phyloP scores from a whole-genome alignment of 2,329 filamentous ascomycete species.

The Metarhizium anisopliae region DNA sequence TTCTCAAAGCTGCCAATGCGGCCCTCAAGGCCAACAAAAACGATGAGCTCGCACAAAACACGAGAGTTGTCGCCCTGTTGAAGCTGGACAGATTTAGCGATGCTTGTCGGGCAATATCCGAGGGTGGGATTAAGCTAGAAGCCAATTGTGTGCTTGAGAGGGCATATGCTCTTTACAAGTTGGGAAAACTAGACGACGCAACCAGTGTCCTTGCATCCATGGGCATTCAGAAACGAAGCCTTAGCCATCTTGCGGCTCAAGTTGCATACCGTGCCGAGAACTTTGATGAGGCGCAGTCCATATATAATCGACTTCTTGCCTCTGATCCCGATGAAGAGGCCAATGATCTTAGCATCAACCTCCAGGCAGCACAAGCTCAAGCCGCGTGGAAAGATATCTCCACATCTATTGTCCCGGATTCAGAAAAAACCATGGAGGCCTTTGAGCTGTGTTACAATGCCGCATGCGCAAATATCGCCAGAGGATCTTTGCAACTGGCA shows the following conservation, averaged over 20 bases:
- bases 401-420: conserved; percentile 26
- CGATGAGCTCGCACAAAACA: conserved; percentile 54
- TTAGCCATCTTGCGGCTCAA: conserved; percentile 52
- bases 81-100: conserved; percentile 79
- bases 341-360: conserved; percentile 69
- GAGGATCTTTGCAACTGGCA: conserved; percentile 56
- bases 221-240: conserved; percentile 23
- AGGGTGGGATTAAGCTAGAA: conserved; percentile 52
- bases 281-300: conserved; percentile 55
- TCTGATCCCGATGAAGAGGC: conserved; percentile 48
- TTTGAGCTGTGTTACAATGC: conserved; percentile 80
- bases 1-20: conserved; percentile 55
- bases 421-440: conserved; percentile 55
- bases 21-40: conserved; percentile 52
- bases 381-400: conserved; percentile 56
- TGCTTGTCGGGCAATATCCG: conserved; percentile 59
- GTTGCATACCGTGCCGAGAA: conserved; percentile 66
- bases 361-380: conserved; percentile 63
- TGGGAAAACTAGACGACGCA: conserved; percentile 60
- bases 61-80: conserved; percentile 64
- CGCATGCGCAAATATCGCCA: conserved; percentile 63
- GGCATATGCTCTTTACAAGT: conserved; percentile 78
- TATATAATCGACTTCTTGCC: conserved; percentile 52
- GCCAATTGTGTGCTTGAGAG: conserved; percentile 57
- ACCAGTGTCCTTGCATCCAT: conserved; percentile 30